These are phyloP conservation scores for Ormosia emarginata DNA, from an alignment of 306 rosid genomes.

Conservation along the genomic window DNA sequence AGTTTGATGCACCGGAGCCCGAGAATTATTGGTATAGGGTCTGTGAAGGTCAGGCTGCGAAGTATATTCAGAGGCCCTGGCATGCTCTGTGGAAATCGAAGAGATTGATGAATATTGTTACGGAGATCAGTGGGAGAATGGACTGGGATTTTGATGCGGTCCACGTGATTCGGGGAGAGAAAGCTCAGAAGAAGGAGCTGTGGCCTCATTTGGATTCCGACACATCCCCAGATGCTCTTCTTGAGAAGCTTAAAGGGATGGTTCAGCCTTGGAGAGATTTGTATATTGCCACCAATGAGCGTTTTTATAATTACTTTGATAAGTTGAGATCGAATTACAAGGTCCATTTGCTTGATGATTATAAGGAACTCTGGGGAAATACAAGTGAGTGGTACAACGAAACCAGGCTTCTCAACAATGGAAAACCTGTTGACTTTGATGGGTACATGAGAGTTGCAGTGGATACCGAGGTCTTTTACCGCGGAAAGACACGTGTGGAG, in stretches of 20 bases:
- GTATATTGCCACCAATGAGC: conserved; percentile 91
- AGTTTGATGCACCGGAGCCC: conserved; percentile 86
- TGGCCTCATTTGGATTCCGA: conserved; percentile 93
- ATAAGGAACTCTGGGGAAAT: conserved; percentile 81
- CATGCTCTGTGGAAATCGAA: conserved; percentile 96
- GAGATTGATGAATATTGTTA: conserved; percentile 94
- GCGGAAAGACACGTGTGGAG: conserved; percentile 83
- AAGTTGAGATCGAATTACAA: conserved; percentile 83
- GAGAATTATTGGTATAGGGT: conserved; percentile 99
- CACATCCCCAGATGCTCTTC: conserved; percentile 72
- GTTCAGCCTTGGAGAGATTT: conserved; percentile 85
- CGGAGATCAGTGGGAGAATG: conserved; percentile 80
- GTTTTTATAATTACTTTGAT: conserved; percentile 86
- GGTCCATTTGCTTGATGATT: conserved; percentile 94
- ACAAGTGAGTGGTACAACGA: conserved; percentile 95
- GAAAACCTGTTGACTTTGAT: conserved; percentile 87
- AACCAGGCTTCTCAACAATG: conserved; percentile 60
- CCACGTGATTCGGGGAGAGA: conserved; percentile 93
- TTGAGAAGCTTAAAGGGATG: conserved; percentile 74
- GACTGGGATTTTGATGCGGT: conserved; percentile 98
- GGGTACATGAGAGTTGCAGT: conserved; percentile 99
- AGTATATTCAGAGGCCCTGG: conserved; percentile 90
- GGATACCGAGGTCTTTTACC: conserved; percentile 90
- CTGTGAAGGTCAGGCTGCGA: conserved; percentile 89
- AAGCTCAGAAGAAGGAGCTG: conserved; percentile 79